Percentiles rank a stretch among this genome's conserved stretches.
Evolutionary conservation across 1,284 basidiomycete species (phyloP).

Genomic region (Retiboletus fuscus): DNA sequence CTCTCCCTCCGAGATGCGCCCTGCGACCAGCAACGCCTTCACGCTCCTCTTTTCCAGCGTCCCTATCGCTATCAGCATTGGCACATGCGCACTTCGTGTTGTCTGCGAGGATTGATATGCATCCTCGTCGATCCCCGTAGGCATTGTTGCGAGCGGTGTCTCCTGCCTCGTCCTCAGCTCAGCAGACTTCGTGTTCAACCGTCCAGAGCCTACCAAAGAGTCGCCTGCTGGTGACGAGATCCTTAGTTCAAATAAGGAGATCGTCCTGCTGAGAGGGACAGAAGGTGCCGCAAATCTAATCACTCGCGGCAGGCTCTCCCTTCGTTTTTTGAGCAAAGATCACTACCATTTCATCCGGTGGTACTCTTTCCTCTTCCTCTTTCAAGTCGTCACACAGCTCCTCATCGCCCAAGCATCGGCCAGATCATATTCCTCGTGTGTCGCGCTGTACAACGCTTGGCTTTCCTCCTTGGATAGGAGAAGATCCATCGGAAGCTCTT

Average conservation of each 20-base stretch:
- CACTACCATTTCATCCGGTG: conserved; percentile 36
- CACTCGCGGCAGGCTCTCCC: conserved; percentile 42
- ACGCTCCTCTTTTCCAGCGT: conserved; percentile 22
- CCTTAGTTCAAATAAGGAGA: conserved; percentile 27
- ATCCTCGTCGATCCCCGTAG: conserved; percentile 45
- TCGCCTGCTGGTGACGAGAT: conserved; percentile 44
- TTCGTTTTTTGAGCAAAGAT: conserved; percentile 38
- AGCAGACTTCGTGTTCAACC: conserved; percentile 38
- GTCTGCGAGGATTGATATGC: conserved; percentile 40
- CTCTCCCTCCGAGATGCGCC: conserved; percentile 22
- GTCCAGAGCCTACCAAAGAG: conserved; percentile 40
- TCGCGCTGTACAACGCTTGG: conserved; percentile 32
- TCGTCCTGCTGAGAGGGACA: conserved; percentile 28
- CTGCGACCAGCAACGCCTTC: background rate
- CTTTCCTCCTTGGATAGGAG: conserved; percentile 36
- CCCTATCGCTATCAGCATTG: conserved; percentile 39
- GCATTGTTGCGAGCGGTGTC: conserved; percentile 47
- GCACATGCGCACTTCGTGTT: conserved; percentile 29
- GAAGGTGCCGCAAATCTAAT: conserved; percentile 24
- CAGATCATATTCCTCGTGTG: conserved; percentile 4
- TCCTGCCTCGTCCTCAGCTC: conserved; percentile 44
- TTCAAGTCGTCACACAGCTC: conserved; percentile 36
- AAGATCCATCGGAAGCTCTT: conserved; percentile 34
- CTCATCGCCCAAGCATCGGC: conserved; percentile 19
- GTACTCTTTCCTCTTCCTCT: conserved; percentile 40